Percentiles rank a stretch among this genome's conserved stretches.
These are phyloP conservation scores for Zychaea mexicana DNA, from an alignment of 371 early-diverging fungal species.

Conservation along the genomic window DNA sequence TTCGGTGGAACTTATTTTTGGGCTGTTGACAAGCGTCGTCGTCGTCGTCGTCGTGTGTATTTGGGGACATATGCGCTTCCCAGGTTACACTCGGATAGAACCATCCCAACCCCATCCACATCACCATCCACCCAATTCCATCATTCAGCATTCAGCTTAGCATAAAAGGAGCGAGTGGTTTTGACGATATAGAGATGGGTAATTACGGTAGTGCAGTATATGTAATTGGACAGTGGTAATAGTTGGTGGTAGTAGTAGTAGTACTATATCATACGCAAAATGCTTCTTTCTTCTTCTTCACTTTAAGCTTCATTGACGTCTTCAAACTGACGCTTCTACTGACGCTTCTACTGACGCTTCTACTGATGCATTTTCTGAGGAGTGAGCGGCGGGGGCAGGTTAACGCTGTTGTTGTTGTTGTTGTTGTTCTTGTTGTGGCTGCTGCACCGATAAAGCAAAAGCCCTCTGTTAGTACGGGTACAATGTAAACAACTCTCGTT, in stretches of 20 bases:
- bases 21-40: conserved; percentile 20
- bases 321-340: conserved; percentile 20
- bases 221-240: too few species aligned
- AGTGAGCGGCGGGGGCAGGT: conserved; percentile 42
- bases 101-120: too few species aligned
- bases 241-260: too few species aligned
- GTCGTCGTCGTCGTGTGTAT: too few species aligned
- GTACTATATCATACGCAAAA: too few species aligned
- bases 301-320: conserved; percentile 42
- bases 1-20: conserved; percentile 3
- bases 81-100: conserved; percentile 21
- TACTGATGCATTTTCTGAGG: conserved; percentile 44
- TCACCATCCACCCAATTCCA: too few species aligned
- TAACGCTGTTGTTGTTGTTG: conserved; percentile 9
- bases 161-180: too few species aligned
- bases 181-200: too few species aligned
- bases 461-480: conserved; percentile 6
- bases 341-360: background rate
- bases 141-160: too few species aligned
- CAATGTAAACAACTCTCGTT: background rate
- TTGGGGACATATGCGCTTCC: background rate
- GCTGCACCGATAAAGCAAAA: conserved; percentile 1
- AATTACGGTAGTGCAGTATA: too few species aligned
- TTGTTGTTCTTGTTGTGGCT: background rate
- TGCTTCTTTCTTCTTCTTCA: too few species aligned